Evolutionary conservation across 2,329 filamentous ascomycete genomes (phyloP), one percentile per base, ranked within the genome.

Genomic region (Dactylellina drechsleri): DNA sequence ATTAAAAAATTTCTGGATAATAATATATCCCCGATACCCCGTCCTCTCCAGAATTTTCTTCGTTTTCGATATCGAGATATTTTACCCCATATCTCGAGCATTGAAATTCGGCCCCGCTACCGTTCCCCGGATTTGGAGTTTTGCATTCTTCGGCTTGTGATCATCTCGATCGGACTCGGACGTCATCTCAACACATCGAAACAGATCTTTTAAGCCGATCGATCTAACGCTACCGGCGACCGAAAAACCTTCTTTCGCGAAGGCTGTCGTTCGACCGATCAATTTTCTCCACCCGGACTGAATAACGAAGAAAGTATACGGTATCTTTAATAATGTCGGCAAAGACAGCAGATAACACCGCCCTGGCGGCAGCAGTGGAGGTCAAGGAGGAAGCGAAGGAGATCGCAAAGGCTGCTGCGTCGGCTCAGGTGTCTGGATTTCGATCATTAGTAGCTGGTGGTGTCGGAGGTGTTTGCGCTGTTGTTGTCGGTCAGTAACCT

Each of bases 391-490:
- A 76, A 56, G 66, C 72, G 12, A 76, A 75, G 15, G 76, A 76
- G 10, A 43, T 57, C 62, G 62, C 77, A 56, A 70, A 72, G 28
- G 77, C 75, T 26, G 65, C 59, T 1, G 61, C 73, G n/a, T 36
- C 75, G 36, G 74, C 68, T 28, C 80, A 77, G 77, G 80, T 90
- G 54, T 86, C 88, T 65, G 88, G 88, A 82, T 82, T 96, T 77
- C 90, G 94, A 74, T 95, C 94, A 49, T 87, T 99, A 60, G 90
- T 87, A 7, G 94, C 94, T 6, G 95, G 95, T 79, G 95, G 93
- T 77, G 96, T 96, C 74, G 95, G 95, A 79, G 95, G 95, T 79
- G 83, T 99, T 56, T 98, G 92, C 84, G 94, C 95, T 68, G 95
- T 99, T 66, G 82, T 99, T 49, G 93, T 98, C 73, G 91, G 77